Percentiles rank a stretch among this genome's conserved stretches.
These are phyloP conservation scores for Globisporangium mamillatum DNA, from an alignment of 352 stramenopile species.

Conservation along the genomic window DNA sequence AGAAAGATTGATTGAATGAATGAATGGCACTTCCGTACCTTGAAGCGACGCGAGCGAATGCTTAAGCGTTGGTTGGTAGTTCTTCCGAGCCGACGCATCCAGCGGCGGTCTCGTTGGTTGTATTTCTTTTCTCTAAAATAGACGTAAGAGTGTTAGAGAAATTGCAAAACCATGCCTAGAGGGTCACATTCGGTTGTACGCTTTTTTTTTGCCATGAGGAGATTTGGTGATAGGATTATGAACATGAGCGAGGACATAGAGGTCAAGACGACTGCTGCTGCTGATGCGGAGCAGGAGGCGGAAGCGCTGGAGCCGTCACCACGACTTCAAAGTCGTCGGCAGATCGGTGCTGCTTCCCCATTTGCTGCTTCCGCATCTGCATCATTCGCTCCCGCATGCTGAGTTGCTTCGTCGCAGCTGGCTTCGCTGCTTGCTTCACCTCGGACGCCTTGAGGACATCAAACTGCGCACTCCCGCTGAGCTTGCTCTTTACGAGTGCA, in stretches of 20 bases:
- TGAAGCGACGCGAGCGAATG: neutral
- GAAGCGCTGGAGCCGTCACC: neutral
- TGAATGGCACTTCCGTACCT: neutral
- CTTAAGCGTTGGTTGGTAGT: neutral
- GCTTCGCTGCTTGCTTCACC: slow-evolving; percentile 27
- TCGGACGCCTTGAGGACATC: slow-evolving; percentile 67
- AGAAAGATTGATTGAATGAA: neutral
- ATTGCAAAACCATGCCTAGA: slow-evolving; percentile 5
- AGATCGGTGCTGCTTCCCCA: slow-evolving; percentile 8
- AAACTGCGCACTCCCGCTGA: slow-evolving; percentile 46
- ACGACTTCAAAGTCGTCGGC: slow-evolving; percentile 10
- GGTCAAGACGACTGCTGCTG: neutral
- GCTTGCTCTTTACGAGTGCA: slow-evolving; percentile 50
- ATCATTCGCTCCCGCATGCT: slow-evolving; percentile 58
- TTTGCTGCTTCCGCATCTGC: slow-evolving; percentile 48
- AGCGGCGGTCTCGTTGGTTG: neutral
- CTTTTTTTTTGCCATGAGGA: neutral
- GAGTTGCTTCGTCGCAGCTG: slow-evolving; percentile 30
- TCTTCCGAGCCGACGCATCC: neutral
- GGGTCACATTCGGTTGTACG: neutral
- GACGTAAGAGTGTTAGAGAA: neutral
- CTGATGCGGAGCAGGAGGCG: neutral
- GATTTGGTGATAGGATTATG: slow-evolving; percentile 2
- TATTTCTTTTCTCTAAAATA: slow-evolving; percentile 9
- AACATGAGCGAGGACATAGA: neutral